Evolutionary conservation across 139 green algal genomes (phyloP).

Genomic region (Coelastrella sp.): DNA sequence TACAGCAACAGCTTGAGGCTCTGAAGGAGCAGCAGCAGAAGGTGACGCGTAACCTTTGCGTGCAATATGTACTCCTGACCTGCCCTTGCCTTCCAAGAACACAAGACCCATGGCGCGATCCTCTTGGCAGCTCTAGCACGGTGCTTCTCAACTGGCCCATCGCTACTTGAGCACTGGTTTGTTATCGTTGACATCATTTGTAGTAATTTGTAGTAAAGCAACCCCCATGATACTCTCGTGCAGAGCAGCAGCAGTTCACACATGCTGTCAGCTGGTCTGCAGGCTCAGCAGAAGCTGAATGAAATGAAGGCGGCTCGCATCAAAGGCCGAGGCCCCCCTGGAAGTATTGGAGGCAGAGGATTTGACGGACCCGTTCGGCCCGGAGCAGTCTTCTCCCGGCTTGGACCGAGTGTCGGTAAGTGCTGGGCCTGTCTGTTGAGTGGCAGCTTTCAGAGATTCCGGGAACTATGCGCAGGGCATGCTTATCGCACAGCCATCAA

Average conservation of each 20-base stretch:
- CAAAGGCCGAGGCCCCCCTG: not conserved
- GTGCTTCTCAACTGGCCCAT: too few relatives aligned
- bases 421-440: not conserved
- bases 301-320: not conserved
- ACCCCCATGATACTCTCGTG: not conserved
- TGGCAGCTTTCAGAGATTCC: too few relatives aligned
- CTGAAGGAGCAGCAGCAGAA: slow-evolving; percentile 10
- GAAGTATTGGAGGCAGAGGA: slow-evolving; percentile 1
- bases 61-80: too few relatives aligned
- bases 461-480: too few relatives aligned
- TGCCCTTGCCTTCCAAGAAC: too few relatives aligned
- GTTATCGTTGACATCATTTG: too few relatives aligned
- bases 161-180: too few relatives aligned
- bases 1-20: not conserved
- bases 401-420: not conserved
- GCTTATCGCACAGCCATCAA: too few relatives aligned
- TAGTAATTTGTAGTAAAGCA: not conserved
- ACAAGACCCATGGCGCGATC: too few relatives aligned
- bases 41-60: not conserved
- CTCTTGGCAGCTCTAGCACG: too few relatives aligned
- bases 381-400: not conserved
- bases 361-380: not conserved
- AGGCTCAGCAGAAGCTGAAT: slow-evolving; percentile 8
- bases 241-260: not conserved
- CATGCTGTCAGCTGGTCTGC: not conserved